These are phyloP conservation scores for Acer negundo DNA, from an alignment of 345 rosid genomes.

Conservation along the genomic window DNA sequence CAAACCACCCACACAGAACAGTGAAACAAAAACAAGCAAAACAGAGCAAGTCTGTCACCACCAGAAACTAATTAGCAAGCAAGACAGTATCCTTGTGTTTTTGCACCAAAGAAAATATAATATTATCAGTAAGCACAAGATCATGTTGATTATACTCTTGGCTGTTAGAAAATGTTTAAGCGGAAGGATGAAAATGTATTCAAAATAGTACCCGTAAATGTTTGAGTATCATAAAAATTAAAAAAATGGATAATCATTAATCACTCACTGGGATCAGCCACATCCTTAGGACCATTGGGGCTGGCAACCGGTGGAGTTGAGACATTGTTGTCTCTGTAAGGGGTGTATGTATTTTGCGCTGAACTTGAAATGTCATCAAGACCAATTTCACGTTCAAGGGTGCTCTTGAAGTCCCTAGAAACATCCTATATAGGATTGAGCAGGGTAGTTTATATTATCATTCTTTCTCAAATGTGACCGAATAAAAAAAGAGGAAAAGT, in stretches of 20 bases:
- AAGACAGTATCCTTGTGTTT: too few relatives aligned
- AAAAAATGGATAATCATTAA: background rate
- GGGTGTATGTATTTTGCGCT: slow-evolving; percentile 39
- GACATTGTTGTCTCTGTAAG: slow-evolving; percentile 38
- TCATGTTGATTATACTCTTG: background rate
- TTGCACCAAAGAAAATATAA: too few relatives aligned
- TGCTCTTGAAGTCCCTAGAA: slow-evolving; percentile 93
- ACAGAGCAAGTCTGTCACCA: too few relatives aligned
- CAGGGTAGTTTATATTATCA: slow-evolving; percentile 12
- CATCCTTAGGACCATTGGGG: slow-evolving; percentile 38
- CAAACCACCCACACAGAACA: too few relatives aligned
- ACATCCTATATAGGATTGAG: slow-evolving; percentile 60
- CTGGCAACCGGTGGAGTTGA: slow-evolving; percentile 40
- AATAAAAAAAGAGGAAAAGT: background rate
- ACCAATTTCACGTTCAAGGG: slow-evolving; percentile 90
- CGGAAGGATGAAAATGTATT: background rate
- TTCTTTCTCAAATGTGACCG: background rate
- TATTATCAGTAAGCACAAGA: background rate
- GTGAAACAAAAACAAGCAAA: too few relatives aligned
- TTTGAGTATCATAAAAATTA: background rate
- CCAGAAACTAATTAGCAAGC: too few relatives aligned
- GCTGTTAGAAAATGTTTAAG: background rate
- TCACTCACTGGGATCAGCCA: slow-evolving; percentile 60
- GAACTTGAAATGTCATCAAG: slow-evolving; percentile 57
- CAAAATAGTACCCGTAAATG: background rate